Evolutionary conservation across 805 yeast genomes (phyloP).

Genomic region (Candida odintsovae): DNA sequence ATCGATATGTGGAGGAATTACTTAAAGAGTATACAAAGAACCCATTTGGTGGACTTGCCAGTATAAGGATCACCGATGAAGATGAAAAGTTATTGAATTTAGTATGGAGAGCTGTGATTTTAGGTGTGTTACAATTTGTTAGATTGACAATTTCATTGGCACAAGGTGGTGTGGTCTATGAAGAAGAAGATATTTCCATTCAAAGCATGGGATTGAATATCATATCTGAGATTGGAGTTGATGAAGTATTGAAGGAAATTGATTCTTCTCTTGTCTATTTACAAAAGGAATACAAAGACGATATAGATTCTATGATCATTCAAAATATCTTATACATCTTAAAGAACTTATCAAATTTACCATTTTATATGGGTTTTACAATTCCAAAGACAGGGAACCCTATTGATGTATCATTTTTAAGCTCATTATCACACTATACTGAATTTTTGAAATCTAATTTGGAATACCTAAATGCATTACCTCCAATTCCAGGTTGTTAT

Average conservation of each 20-base stretch:
- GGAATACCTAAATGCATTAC: slow-evolving; percentile 18
- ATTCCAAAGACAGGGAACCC: slow-evolving; percentile 8
- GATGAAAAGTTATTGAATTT: slow-evolving; percentile 22
- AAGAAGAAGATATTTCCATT: slow-evolving; percentile 71
- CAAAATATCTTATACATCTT: slow-evolving; percentile 15
- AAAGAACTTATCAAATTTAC: slow-evolving; percentile 17
- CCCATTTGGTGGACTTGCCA: slow-evolving; percentile 11
- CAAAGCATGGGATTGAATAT: slow-evolving; percentile 52
- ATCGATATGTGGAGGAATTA: slow-evolving; percentile 63
- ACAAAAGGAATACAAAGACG: slow-evolving; percentile 11
- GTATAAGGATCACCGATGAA: slow-evolving; percentile 4
- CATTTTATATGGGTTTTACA: slow-evolving; percentile 11
- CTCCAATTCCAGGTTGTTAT: slow-evolving; percentile 33
- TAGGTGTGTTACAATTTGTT: slow-evolving; percentile 51
- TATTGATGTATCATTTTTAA: slow-evolving; percentile 14
- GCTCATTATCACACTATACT: slow-evolving; percentile 5
- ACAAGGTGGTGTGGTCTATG: slow-evolving; percentile 53
- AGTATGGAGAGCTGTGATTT: slow-evolving; percentile 43
- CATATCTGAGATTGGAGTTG: slow-evolving; percentile 23
- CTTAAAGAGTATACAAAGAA: slow-evolving; percentile 33
- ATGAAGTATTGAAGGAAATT: slow-evolving; percentile 23
- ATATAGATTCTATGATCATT: slow-evolving; percentile 18
- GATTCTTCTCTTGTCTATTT: slow-evolving; percentile 31
- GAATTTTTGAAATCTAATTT: slow-evolving; percentile 10
- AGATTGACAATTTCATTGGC: slow-evolving; percentile 42